These are phyloP conservation scores for Hyaloscypha finlandica DNA, from an alignment of 495 filamentous ascomycete species.

Conservation along the genomic window DNA sequence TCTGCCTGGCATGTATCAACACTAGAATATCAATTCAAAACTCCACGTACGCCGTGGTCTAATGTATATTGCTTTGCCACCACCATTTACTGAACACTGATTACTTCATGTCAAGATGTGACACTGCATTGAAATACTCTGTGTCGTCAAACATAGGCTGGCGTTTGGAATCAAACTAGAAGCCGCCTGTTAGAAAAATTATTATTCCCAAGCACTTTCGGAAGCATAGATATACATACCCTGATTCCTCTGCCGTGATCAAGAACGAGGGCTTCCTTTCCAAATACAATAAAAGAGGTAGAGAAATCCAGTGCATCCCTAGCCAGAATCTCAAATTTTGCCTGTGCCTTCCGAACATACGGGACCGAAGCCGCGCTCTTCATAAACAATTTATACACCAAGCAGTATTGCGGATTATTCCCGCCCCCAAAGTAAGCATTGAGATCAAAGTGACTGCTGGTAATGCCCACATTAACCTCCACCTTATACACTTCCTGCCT, in stretches of 20 bases:
- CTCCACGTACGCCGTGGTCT: too few species aligned
- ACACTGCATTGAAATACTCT: neutral
- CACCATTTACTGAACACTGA: neutral
- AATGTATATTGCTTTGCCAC: too few species aligned
- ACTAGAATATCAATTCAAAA: too few species aligned
- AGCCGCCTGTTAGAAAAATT: neutral
- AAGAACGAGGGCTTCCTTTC: neutral
- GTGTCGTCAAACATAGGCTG: neutral
- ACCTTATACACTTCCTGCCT: neutral
- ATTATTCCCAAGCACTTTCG: neutral
- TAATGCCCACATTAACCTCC: neutral
- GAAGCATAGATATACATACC: neutral
- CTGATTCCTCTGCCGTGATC: neutral
- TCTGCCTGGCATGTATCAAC: too few species aligned
- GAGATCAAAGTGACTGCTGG: neutral
- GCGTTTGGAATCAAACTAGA: neutral
- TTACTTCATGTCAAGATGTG: neutral
- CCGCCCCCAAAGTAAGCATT: neutral
- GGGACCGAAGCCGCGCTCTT: neutral
- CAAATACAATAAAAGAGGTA: neutral
- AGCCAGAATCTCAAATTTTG: neutral
- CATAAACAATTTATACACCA: neutral
- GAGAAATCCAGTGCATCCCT: neutral
- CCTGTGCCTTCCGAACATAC: constrained; percentile 1
- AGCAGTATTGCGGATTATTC: neutral